Evolutionary conservation across 768 basidiomycete species (phyloP), one percentile per base, ranked within the genome.

Genomic region (Pleurotus tuber-regium): DNA sequence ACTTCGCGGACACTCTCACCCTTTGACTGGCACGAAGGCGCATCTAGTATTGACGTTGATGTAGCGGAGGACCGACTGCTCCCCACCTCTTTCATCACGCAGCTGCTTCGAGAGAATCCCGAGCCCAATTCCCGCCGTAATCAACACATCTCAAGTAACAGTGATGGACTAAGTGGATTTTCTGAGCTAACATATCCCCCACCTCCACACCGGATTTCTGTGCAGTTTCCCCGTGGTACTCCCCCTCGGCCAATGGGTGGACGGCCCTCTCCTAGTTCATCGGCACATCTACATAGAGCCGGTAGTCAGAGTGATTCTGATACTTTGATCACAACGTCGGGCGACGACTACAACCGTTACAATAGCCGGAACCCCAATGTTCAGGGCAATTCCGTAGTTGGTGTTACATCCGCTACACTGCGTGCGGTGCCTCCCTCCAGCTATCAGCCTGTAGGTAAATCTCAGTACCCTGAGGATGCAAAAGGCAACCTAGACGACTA

Each of bases 71-170:
- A 82, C 58, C 71, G 75, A 16, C 66, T 84, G 38, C 72, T 86
- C 18, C 75, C 82, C 6, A 83, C 84, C 2, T 77, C 80, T 2
- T 78, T 85, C 62, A 84, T 85, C 54, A 83, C 83, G 14, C 72
- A 72, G 5, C 66, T 84, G 12, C 70, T 84, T 11, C 74, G 70
- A 56, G 75, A 80, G 55, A 72, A 70, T 56, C 63, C 64, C 39
- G 62, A 48, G 14, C 46, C 46, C 5, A 42, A 67, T 21, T 54
- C 59, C 25, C 61, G 64, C 28, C 58, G 47, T 33, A 59, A 60
- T 21, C 62, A 65, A 23, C 68, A 68, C 12, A 55, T 59, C 25
- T 73, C 71, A 11, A 61, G 56, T 51, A 55, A 63, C 24, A 76
- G 74, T 56, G 71, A 73, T 58, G 72, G 73, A n/a, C 53, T 74